A percentile compares a stretch with the other conserved stretches of the same genome.
Evolutionary conservation across 2,329 filamentous ascomycete genomes (phyloP).

Genomic region (Colletotrichum agaves): DNA sequence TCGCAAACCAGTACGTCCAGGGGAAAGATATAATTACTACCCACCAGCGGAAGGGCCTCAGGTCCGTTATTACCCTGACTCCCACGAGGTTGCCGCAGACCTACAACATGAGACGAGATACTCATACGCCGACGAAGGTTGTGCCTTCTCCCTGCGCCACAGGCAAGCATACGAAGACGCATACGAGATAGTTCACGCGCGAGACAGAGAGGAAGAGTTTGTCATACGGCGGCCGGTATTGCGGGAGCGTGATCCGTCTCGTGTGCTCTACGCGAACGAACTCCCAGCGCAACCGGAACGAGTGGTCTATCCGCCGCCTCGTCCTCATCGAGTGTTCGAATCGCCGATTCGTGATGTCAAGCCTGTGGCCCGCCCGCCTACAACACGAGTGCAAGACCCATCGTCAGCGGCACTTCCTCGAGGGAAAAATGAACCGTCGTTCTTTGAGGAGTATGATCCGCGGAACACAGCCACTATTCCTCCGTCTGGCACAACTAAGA

Average conservation of each 20-base stretch:
- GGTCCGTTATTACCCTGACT: background rate
- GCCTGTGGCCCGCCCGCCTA: background rate
- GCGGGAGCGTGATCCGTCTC: slow-evolving; percentile 43
- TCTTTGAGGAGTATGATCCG: slow-evolving; percentile 58
- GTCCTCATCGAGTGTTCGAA: background rate
- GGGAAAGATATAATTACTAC: too few relatives aligned
- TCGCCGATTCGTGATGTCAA: background rate
- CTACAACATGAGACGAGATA: background rate
- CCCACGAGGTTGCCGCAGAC: background rate
- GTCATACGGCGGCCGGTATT: slow-evolving; percentile 55
- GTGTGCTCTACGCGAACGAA: slow-evolving; percentile 38
- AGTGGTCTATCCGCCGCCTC: background rate
- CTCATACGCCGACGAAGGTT: background rate
- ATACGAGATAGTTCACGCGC: slow-evolving; percentile 59
- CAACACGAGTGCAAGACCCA: background rate
- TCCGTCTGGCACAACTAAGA: background rate
- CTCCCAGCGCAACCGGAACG: background rate
- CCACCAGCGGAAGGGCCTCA: background rate
- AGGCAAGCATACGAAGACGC: slow-evolving; percentile 48
- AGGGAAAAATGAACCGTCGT: background rate
- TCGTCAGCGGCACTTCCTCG: background rate
- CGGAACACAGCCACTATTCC: slow-evolving; percentile 46
- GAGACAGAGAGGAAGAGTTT: slow-evolving; percentile 57
- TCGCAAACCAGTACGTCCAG: too few relatives aligned
- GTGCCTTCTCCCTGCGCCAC: background rate